phyloP scores from a whole-genome alignment of 2,329 filamentous ascomycete genomes.

The Aspergillus sp. region DNA sequence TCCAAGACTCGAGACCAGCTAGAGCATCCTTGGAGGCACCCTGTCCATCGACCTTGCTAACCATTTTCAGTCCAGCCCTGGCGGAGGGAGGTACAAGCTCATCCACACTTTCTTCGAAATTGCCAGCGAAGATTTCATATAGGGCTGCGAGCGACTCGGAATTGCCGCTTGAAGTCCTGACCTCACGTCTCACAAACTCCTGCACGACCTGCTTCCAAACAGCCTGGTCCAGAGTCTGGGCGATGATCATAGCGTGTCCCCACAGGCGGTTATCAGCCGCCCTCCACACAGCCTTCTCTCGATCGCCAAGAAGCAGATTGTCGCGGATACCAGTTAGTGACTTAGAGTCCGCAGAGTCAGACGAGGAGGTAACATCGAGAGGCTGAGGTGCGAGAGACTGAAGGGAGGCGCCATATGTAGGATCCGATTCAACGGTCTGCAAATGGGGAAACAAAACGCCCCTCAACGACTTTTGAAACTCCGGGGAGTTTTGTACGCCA shows the following conservation, averaged over 20 bases:
- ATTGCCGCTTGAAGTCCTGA: conserved; percentile 75
- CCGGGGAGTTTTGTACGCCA: conserved; percentile 68
- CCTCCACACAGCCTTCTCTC: conserved; percentile 89
- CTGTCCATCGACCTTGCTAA: conserved; percentile 67
- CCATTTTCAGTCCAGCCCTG: conserved; percentile 84
- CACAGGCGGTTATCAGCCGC: conserved; percentile 91
- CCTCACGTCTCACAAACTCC: conserved; percentile 93
- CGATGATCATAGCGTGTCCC: conserved; percentile 93
- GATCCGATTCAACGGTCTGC: conserved; percentile 32
- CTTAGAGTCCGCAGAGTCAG: conserved; percentile 69
- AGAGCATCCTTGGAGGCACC: conserved; percentile 69
- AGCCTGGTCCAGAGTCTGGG: conserved; percentile 70
- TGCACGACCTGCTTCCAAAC: conserved; percentile 92
- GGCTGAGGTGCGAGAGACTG: conserved; percentile 38
- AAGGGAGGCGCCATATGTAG: conserved; percentile 23
- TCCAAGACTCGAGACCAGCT: conserved; percentile 89
- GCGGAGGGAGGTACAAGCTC: conserved; percentile 93
- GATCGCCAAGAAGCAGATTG: conserved; percentile 74
- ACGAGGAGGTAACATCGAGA: conserved; percentile 41
- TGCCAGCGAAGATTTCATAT: conserved; percentile 92
- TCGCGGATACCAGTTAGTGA: conserved; percentile 72
- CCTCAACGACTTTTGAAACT: conserved; percentile 72
- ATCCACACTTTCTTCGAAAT: conserved; percentile 90
- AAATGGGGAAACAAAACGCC: conserved; percentile 68
- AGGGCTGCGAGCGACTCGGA: conserved; percentile 87